These are phyloP conservation scores for Pulveroboletus sp. DNA, from an alignment of 768 basidiomycete genomes.

Conservation along the genomic window DNA sequence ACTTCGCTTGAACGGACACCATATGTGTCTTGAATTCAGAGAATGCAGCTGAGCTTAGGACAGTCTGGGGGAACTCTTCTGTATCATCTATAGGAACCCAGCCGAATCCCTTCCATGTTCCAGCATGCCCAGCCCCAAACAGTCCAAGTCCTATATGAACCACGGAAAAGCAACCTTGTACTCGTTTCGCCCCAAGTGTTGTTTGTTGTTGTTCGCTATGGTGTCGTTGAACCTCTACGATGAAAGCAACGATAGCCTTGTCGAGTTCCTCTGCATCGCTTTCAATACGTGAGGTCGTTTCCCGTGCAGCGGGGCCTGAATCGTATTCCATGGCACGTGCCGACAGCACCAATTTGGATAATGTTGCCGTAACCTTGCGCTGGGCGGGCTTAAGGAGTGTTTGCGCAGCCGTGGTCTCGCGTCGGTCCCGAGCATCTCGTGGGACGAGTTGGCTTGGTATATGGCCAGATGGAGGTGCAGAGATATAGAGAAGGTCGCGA, in stretches of 20 bases:
- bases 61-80: slow-evolving; percentile 42
- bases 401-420: slow-evolving; percentile 43
- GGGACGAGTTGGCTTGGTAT: slow-evolving; percentile 54
- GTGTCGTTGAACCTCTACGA: slow-evolving; percentile 61
- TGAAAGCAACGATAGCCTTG: slow-evolving; percentile 63
- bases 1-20: slow-evolving; percentile 47
- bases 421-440: slow-evolving; percentile 44
- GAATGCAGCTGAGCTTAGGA: slow-evolving; percentile 50
- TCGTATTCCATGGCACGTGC: slow-evolving; percentile 88
- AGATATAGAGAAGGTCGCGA: slow-evolving; percentile 70
- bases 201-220: slow-evolving; percentile 34
- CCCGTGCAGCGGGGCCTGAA: slow-evolving; percentile 55
- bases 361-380: slow-evolving; percentile 81
- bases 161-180: slow-evolving; percentile 59
- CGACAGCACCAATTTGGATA: slow-evolving; percentile 85
- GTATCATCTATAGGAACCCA: slow-evolving; percentile 60
- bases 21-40: slow-evolving; percentile 49
- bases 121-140: slow-evolving; percentile 76
- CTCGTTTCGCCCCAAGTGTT: slow-evolving; percentile 41
- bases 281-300: slow-evolving; percentile 68
- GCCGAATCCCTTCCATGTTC: slow-evolving; percentile 81
- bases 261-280: slow-evolving; percentile 75
- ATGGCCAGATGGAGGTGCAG: slow-evolving; percentile 56
- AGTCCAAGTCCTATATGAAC: slow-evolving; percentile 69
- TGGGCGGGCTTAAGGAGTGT: slow-evolving; percentile 74